Evolutionary conservation across 1,284 basidiomycete species (phyloP).

Genomic region (Ceratobasidium sp.): DNA sequence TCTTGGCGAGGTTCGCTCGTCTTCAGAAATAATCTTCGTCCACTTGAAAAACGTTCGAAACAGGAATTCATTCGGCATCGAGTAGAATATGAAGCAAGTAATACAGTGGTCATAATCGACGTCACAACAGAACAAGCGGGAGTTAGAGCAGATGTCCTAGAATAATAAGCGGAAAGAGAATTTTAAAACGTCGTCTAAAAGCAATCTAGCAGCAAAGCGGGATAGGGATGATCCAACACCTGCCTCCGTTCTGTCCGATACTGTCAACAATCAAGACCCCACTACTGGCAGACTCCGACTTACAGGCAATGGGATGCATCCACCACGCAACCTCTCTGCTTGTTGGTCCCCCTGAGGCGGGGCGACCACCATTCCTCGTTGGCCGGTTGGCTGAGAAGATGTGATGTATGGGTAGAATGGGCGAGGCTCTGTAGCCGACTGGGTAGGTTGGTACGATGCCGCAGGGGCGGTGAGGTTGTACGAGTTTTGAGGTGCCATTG

Average conservation of each 20-base stretch:
- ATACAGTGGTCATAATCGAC: neutral
- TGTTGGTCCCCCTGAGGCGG: constrained; percentile 11
- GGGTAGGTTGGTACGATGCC: constrained; percentile 23
- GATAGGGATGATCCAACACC: constrained; percentile 35
- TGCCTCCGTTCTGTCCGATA: constrained; percentile 4
- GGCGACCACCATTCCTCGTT: constrained; percentile 19
- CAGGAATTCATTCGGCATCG: neutral
- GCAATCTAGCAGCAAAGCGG: constrained; percentile 29
- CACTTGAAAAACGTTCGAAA: too few relatives aligned
- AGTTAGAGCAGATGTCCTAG: neutral
- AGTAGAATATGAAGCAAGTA: neutral
- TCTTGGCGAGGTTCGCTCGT: too few relatives aligned
- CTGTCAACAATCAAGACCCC: neutral
- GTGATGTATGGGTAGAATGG: constrained; percentile 34
- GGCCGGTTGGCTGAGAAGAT: constrained; percentile 28
- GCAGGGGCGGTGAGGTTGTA: constrained; percentile 7
- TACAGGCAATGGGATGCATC: constrained; percentile 35
- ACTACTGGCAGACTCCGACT: too few relatives aligned
- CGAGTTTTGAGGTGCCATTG: constrained; percentile 25
- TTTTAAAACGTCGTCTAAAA: neutral
- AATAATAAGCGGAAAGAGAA: neutral
- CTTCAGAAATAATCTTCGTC: too few relatives aligned
- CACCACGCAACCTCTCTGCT: constrained; percentile 29
- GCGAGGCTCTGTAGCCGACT: neutral
- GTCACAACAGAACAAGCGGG: neutral